Percentiles rank a stretch among this genome's conserved stretches.
Conservation (phyloP, 2,329 filamentous ascomycete genomes). For the Anisogramma anomala region DNA sequence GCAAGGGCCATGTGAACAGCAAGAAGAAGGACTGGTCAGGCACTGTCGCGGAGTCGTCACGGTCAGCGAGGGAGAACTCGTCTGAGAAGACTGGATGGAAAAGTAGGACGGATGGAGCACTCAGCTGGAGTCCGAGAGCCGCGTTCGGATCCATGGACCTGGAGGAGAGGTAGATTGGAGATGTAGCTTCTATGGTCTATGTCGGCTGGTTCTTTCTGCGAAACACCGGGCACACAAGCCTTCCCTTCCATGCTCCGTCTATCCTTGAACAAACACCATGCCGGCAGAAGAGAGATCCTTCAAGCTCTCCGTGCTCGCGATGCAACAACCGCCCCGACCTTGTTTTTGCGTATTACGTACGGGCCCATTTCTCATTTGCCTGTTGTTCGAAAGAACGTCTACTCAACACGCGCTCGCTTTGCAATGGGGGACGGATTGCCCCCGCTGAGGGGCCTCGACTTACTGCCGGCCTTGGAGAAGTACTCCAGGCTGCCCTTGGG, state of each 20-base stretch:
- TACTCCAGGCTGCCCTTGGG: constrained; percentile 40
- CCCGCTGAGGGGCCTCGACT: constrained; percentile 14
- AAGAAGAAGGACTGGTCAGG: too few species aligned
- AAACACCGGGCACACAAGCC: constrained; percentile 8
- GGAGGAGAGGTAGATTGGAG: constrained; percentile 7
- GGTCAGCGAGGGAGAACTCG: background rate
- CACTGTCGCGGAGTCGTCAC: background rate
- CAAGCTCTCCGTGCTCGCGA: background rate
- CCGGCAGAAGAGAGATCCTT: constrained; percentile 1
- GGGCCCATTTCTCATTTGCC: constrained; percentile 7
- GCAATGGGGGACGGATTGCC: constrained; percentile 9
- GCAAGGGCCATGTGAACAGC: too few species aligned
- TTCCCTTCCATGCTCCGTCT: background rate
- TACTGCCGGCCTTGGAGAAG: constrained; percentile 23
- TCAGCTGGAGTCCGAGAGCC: background rate
- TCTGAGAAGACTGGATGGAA: background rate
- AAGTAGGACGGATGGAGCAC: background rate
- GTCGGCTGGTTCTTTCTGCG: background rate
- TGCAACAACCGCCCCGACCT: background rate
- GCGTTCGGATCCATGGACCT: constrained; percentile 3
- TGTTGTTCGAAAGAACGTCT: constrained; percentile 9
- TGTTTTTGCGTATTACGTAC: background rate
- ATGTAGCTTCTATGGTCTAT: constrained; percentile 12
- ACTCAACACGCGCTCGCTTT: constrained; percentile 15
- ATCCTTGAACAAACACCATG: background rate